Evolutionary conservation across 1,139 yeast species (phyloP).

Genomic region (Taiozyma sp.): DNA sequence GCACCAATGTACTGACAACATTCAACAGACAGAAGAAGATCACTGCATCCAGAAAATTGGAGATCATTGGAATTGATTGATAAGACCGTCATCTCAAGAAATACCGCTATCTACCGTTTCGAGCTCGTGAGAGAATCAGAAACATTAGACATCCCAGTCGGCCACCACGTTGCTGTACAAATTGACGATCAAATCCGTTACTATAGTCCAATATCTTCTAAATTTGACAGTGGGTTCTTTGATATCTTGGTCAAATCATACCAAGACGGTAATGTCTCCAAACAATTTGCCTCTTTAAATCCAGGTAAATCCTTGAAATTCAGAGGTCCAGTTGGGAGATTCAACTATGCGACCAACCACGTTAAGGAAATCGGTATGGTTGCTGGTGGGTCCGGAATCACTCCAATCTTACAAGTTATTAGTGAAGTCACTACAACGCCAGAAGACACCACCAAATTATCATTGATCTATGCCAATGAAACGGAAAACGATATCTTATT

Average conservation of each 20-base stretch:
- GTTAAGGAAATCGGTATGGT: slow-evolving; percentile 58
- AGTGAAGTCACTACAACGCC: slow-evolving; percentile 57
- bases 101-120: slow-evolving; percentile 70
- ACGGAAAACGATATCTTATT: slow-evolving; percentile 67
- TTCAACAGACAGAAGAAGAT: slow-evolving; percentile 28
- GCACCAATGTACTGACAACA: background rate
- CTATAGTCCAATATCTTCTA: slow-evolving; percentile 71
- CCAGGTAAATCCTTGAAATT: slow-evolving; percentile 65
- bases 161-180: slow-evolving; percentile 61
- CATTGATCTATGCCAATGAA: slow-evolving; percentile 64
- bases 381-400: slow-evolving; percentile 83
- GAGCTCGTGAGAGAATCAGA: slow-evolving; percentile 56
- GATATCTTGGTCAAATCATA: slow-evolving; percentile 73
- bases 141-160: slow-evolving; percentile 60
- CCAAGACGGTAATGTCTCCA: slow-evolving; percentile 61
- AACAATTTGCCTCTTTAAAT: slow-evolving; percentile 52
- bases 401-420: slow-evolving; percentile 69
- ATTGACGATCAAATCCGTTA: slow-evolving; percentile 58
- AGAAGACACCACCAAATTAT: slow-evolving; percentile 53
- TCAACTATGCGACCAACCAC: slow-evolving; percentile 53
- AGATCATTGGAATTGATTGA: slow-evolving; percentile 62
- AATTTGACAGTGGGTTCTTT: slow-evolving; percentile 63
- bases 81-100: slow-evolving; percentile 61
- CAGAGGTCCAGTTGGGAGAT: slow-evolving; percentile 74
- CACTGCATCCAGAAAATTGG: slow-evolving; percentile 50